These are phyloP conservation scores for Exophiala lecanii-corni DNA, from an alignment of 2,329 filamentous ascomycete species.

Conservation along the genomic window DNA sequence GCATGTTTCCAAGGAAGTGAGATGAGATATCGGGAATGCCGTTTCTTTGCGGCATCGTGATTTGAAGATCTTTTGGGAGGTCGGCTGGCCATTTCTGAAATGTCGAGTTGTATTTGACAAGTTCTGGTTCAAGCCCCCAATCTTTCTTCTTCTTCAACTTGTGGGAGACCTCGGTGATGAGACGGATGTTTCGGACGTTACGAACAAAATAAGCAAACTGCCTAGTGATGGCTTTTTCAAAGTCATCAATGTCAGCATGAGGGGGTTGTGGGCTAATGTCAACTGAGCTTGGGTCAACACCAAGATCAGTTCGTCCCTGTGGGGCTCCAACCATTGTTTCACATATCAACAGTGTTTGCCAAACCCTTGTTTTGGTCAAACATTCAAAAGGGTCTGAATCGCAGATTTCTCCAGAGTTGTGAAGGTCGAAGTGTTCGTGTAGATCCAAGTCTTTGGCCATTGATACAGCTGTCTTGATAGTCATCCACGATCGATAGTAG, in stretches of 20 bases:
- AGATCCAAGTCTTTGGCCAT: constrained; percentile 91
- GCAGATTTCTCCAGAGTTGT: constrained; percentile 68
- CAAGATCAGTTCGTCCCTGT: constrained; percentile 77
- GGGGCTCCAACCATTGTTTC: constrained; percentile 92
- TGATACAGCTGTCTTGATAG: constrained; percentile 81
- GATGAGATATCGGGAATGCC: constrained; percentile 79
- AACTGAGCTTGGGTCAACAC: constrained; percentile 69
- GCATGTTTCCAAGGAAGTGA: constrained; percentile 82
- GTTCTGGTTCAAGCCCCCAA: constrained; percentile 81
- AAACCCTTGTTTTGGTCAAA: constrained; percentile 76
- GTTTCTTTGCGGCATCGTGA: constrained; percentile 72
- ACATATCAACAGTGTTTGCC: constrained; percentile 80
- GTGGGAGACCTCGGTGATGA: constrained; percentile 70
- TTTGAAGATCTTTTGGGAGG: constrained; percentile 70
- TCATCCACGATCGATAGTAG: constrained; percentile 97
- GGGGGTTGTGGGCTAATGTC: constrained; percentile 66
- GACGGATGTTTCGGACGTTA: constrained; percentile 70
- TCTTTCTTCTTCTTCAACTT: constrained; percentile 72
- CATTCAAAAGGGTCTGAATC: constrained; percentile 69
- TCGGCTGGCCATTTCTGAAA: constrained; percentile 71
- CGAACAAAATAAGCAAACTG: constrained; percentile 80
- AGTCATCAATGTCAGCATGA: constrained; percentile 63
- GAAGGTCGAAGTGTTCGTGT: constrained; percentile 77
- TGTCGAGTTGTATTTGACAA: constrained; percentile 72
- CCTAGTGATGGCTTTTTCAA: constrained; percentile 71